These are phyloP conservation scores for Russula vinacea DNA, from an alignment of 768 basidiomycete genomes.

Conservation along the genomic window DNA sequence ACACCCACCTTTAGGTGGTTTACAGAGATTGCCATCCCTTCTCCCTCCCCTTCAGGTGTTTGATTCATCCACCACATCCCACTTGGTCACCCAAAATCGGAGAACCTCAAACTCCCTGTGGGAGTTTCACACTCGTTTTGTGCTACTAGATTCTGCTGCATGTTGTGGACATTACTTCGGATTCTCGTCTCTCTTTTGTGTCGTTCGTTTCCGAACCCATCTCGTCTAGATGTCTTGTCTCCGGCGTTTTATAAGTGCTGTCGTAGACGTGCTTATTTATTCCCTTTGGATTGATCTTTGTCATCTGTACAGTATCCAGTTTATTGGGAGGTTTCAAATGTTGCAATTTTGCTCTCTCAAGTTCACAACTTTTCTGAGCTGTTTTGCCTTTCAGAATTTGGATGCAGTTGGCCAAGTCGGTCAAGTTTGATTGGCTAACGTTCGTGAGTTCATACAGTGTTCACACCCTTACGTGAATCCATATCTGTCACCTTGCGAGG, in stretches of 20 bases:
- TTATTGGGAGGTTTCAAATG: neutral
- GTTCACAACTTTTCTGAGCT: neutral
- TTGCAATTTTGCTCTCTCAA: neutral
- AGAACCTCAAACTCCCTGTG: neutral
- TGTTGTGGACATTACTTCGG: neutral
- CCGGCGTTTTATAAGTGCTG: neutral
- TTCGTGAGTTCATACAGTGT: neutral
- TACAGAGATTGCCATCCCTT: neutral
- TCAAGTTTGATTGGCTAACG: neutral
- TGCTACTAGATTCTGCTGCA: neutral
- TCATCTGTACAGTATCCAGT: neutral
- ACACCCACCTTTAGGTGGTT: neutral
- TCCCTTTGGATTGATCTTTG: neutral
- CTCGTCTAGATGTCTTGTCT: neutral
- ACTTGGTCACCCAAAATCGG: neutral
- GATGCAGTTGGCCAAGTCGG: neutral
- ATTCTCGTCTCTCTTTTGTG: neutral
- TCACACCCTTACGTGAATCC: neutral
- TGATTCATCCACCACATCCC: neutral
- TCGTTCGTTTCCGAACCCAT: no score
- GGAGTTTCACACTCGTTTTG: neutral
- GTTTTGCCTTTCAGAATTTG: neutral
- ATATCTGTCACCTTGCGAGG: neutral
- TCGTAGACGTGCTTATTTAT: conserved; percentile 1
- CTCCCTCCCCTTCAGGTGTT: neutral